Evolutionary conservation across 352 stramenopile species (phyloP).

Genomic region (Saprolegnia parasitica): DNA sequence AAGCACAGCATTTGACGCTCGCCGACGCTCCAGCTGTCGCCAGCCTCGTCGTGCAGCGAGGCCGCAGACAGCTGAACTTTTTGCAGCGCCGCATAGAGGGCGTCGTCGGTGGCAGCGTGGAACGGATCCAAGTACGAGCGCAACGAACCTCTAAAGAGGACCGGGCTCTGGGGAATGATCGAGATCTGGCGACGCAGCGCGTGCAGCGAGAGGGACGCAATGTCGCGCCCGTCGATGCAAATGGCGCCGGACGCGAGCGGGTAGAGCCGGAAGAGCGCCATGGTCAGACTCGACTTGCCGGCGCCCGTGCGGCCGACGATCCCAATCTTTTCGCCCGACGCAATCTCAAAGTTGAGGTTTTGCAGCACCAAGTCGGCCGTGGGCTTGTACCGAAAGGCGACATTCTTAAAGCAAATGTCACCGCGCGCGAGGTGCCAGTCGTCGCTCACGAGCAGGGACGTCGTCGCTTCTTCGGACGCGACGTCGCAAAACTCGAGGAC

Average conservation of each 20-base stretch:
- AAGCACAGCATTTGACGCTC: slow-evolving; percentile 76
- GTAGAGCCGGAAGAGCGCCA: slow-evolving; percentile 72
- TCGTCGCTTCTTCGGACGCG: slow-evolving; percentile 41
- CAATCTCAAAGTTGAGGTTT: slow-evolving; percentile 41
- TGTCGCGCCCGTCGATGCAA: slow-evolving; percentile 63
- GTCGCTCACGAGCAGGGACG: slow-evolving; percentile 45
- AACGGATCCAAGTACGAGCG: slow-evolving; percentile 82
- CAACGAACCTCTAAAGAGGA: slow-evolving; percentile 79
- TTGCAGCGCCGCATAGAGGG: slow-evolving; percentile 50
- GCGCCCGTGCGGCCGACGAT: slow-evolving; percentile 86
- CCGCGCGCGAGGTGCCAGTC: slow-evolving; percentile 49
- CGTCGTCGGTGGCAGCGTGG: slow-evolving; percentile 38
- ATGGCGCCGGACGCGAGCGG: slow-evolving; percentile 51
- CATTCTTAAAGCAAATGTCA: slow-evolving; percentile 37
- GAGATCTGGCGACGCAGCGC: slow-evolving; percentile 65
- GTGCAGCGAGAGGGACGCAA: slow-evolving; percentile 51
- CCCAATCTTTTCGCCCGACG: slow-evolving; percentile 62
- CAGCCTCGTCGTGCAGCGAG: slow-evolving; percentile 38
- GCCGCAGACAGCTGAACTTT: slow-evolving; percentile 53
- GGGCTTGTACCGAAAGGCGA: slow-evolving; percentile 55
- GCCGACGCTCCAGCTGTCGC: slow-evolving; percentile 63
- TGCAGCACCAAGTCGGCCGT: slow-evolving; percentile 35
- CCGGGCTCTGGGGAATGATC: slow-evolving; percentile 80
- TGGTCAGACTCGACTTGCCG: slow-evolving; percentile 85
- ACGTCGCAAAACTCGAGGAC: slow-evolving; percentile 78